Evolutionary conservation across 768 basidiomycete species (phyloP).

Genomic region (Dendrothele bispora): DNA sequence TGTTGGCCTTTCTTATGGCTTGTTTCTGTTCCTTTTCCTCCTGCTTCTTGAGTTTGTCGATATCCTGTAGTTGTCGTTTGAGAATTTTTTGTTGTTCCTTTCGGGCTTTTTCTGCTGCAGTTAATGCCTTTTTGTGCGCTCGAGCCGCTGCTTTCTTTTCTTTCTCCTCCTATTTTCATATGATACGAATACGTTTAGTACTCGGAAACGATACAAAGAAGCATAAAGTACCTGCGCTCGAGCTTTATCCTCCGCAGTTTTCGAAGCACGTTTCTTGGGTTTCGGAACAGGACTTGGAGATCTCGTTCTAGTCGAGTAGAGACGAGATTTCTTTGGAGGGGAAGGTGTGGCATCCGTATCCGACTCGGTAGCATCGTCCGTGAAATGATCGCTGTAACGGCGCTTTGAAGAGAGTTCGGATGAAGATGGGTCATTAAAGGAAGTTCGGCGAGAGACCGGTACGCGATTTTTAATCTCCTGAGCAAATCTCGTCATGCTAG

Average conservation of each 20-base stretch:
- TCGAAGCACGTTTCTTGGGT: not conserved
- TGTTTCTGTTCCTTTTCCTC: not conserved
- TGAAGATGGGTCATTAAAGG: not conserved
- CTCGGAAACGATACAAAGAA: not conserved
- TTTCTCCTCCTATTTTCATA: not conserved
- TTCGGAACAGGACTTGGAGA: not conserved
- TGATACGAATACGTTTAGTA: not conserved
- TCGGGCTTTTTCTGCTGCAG: not conserved
- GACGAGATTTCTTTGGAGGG: conserved; percentile 1
- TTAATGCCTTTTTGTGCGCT: not conserved
- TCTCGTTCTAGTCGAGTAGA: too few relatives aligned
- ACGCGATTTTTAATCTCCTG: not conserved
- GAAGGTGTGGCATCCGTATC: not conserved
- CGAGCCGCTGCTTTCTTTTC: too few relatives aligned
- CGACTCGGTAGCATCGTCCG: not conserved
- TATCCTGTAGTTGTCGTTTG: not conserved
- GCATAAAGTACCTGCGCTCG: not conserved
- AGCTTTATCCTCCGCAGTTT: not conserved
- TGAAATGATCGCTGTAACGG: not conserved
- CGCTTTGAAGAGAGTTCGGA: not conserved
- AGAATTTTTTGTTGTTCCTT: not conserved
- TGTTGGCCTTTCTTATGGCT: not conserved
- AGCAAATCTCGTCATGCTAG: too few relatives aligned
- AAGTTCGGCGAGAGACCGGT: not conserved
- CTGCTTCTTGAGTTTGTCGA: not conserved